These are phyloP conservation scores for Penicillium sp. DNA, from an alignment of 2,329 filamentous ascomycete genomes.

Conservation along the genomic window DNA sequence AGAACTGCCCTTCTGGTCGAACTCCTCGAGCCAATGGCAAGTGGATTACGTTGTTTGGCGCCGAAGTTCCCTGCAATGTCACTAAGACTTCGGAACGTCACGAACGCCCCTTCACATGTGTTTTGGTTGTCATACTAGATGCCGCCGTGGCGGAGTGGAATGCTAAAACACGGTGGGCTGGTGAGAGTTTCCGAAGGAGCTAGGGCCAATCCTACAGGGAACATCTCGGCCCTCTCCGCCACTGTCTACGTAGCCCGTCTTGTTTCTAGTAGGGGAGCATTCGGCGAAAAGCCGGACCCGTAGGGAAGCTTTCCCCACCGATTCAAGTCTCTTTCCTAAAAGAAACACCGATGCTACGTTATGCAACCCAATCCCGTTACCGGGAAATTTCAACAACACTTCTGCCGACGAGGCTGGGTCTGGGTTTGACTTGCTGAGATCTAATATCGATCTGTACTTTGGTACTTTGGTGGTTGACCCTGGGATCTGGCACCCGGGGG, in stretches of 20 bases:
- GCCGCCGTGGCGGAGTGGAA: conserved; percentile 5
- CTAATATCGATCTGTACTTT: conserved; percentile 19
- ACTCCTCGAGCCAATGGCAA: conserved; percentile 5
- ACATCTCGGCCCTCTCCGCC: background rate
- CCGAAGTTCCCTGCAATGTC: conserved; percentile 10
- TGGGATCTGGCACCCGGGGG: conserved; percentile 5
- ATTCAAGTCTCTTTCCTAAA: conserved; percentile 21
- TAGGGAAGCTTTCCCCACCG: conserved; percentile 16
- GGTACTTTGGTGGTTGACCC: conserved; percentile 5
- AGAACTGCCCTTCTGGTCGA: conserved; percentile 23
- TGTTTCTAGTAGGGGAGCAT: background rate
- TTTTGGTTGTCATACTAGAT: conserved; percentile 18
- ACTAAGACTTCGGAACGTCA: conserved; percentile 17
- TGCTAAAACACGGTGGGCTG: conserved; percentile 11
- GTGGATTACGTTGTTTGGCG: background rate
- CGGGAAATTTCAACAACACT: conserved; percentile 20
- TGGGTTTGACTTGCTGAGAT: conserved; percentile 12
- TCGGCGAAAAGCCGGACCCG: conserved; percentile 1
- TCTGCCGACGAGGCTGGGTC: conserved; percentile 4
- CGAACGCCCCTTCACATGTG: conserved; percentile 24
- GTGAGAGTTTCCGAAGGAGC: conserved; percentile 8
- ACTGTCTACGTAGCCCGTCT: background rate
- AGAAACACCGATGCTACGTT: conserved; percentile 22
- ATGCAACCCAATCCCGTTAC: conserved; percentile 26
- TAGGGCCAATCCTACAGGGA: background rate